Base-by-base conservation (phyloP, 257 asterid genomes). In the Rehmannia glutinosa region DNA sequence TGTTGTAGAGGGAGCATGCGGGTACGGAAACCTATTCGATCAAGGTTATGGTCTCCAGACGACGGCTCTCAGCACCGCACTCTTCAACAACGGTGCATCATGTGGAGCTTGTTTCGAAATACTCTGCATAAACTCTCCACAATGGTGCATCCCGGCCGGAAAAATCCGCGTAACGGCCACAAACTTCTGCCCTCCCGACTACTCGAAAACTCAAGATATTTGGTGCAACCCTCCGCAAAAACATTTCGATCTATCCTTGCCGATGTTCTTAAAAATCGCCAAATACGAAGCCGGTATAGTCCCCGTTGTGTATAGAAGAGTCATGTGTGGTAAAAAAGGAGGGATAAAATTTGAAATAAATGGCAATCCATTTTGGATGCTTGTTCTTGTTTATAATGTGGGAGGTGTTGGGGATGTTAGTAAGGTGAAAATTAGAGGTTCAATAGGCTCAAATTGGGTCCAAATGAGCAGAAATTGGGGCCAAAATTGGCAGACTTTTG, bases 71-170 rank as follows among this genome's bases (percentile, higher is more conserved):
- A 83, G 89, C 75, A n/a, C 70, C 1, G 72, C 72, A n/a, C 58
- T 83, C 16, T 83, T 75, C 71, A 45, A 83, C 24, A 27, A 57
- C 0, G 86, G 84, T 0, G 68, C 52, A 0, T 12, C 70, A 0
- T 83, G 89, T 24, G 89, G 89, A 12, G 77, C 89, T 9, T 81
- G 89, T 49, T 83, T 43, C 25, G 75, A 81, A 67, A 54, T 83
- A 38, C 20, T 24, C 74, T 83, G 89, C 41, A 62, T 13, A 0
- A 62, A 64, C 5, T 66, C 53, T 24, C 54, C 55, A 3, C 45
- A 41, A 42, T 67, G 51, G 50, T 83, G 87, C 56, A 42, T 42
- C 13, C 60, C 38, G 38, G 38, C 38, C 38, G 38, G 4, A 32
- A 32, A n/a, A 32, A 32, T 70, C 10, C 76, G 66, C n/a, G 54